A percentile compares a stretch with the other conserved stretches of the same genome.
Evolutionary conservation across 2,329 filamentous ascomycete species (phyloP).

Genomic region (Ambrosiella beaveri): DNA sequence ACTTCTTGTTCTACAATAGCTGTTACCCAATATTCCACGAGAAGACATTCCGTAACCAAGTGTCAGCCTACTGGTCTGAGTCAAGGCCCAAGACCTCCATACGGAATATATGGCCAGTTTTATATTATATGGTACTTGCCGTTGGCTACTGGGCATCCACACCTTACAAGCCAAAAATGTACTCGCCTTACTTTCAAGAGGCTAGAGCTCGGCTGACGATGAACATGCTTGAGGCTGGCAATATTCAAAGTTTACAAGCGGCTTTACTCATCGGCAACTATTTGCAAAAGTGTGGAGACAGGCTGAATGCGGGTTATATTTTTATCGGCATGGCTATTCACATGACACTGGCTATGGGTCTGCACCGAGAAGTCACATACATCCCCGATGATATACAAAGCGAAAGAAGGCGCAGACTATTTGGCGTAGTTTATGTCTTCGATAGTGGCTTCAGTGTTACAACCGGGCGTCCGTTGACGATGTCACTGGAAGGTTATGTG

Average conservation of each 20-base stretch:
- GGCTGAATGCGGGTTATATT: slow-evolving; percentile 35
- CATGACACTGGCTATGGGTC: slow-evolving; percentile 31
- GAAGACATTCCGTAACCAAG: slow-evolving; percentile 25
- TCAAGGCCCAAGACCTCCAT: background rate
- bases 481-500: slow-evolving; percentile 24
- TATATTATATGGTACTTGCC: slow-evolving; percentile 22
- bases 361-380: slow-evolving; percentile 28
- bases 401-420: slow-evolving; percentile 22
- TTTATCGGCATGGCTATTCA: slow-evolving; percentile 32
- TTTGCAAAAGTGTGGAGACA: slow-evolving; percentile 29
- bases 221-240: slow-evolving; percentile 28
- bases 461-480: slow-evolving; percentile 25
- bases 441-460: slow-evolving; percentile 32
- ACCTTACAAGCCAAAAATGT: slow-evolving; percentile 15
- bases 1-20: slow-evolving; percentile 28
- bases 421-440: slow-evolving; percentile 27
- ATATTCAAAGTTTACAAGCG: slow-evolving; percentile 27
- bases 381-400: slow-evolving; percentile 20
- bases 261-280: slow-evolving; percentile 30
- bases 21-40: slow-evolving; percentile 31
- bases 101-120: slow-evolving; percentile 17
- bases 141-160: slow-evolving; percentile 22
- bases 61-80: slow-evolving; percentile 14
- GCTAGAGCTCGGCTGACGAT: slow-evolving; percentile 23
- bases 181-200: slow-evolving; percentile 18